Conservation (phyloP, 108 stramenopile genomes). For the Cyclotella cryptica region DNA sequence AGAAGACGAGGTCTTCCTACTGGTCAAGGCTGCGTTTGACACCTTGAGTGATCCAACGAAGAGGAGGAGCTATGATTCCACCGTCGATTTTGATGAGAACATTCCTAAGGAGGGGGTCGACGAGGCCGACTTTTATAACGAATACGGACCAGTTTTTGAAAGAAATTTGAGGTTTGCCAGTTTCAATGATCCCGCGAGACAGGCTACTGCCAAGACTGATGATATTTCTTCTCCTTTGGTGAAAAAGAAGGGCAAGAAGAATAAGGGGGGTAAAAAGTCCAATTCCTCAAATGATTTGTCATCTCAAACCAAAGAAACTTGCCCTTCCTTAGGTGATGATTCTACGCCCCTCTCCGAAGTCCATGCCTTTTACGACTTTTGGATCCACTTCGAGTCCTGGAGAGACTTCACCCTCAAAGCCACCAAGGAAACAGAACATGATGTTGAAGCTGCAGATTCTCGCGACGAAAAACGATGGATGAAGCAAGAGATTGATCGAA, state of each 20-base stretch:
- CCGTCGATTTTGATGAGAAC: constrained; percentile 93
- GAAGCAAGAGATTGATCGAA: constrained; percentile 95
- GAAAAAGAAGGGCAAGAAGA: constrained; percentile 56
- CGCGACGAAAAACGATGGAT: constrained; percentile 98
- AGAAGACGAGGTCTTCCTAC: constrained; percentile 94
- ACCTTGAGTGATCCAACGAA: constrained; percentile 83
- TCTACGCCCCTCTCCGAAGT: constrained; percentile 88
- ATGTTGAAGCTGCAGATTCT: constrained; percentile 87
- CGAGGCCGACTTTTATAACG: constrained; percentile 64
- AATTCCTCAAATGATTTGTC: not conserved
- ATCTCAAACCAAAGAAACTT: constrained; percentile 13
- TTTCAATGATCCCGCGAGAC: constrained; percentile 48
- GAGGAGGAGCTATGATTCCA: constrained; percentile 92
- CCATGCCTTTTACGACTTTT: constrained; percentile 95
- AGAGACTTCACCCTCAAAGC: constrained; percentile 93
- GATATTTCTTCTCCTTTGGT: constrained; percentile 17
- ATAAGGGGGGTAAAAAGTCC: constrained; percentile 45
- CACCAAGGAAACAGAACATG: constrained; percentile 82
- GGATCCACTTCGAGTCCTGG: constrained; percentile 97
- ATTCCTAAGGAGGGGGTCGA: constrained; percentile 76
- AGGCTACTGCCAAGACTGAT: constrained; percentile 22
- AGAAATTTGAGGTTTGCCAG: constrained; percentile 94
- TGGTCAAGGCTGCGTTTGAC: constrained; percentile 96
- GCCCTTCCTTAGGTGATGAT: constrained; percentile 90
- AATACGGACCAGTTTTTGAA: constrained; percentile 90